phyloP scores from a whole-genome alignment of 805 yeast species.

The Torulaspora maleeae region DNA sequence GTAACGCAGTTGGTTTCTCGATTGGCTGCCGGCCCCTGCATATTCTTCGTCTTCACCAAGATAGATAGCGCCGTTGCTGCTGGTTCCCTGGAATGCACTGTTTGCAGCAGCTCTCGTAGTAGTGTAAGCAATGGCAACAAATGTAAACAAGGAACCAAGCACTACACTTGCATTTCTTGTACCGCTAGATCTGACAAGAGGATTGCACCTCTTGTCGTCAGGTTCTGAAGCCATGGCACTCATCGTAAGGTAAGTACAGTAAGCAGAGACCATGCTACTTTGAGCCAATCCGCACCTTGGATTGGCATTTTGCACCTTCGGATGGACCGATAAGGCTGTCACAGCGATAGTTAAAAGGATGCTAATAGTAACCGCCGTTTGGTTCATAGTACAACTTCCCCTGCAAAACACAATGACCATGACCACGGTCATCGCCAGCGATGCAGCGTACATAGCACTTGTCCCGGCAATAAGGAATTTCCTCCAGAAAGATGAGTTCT shows the following conservation, averaged over 20 bases:
- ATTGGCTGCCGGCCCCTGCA: slow-evolving; percentile 41
- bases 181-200: slow-evolving; percentile 81
- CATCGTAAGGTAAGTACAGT: slow-evolving; percentile 85
- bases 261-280: slow-evolving; percentile 89
- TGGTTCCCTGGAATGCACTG: slow-evolving; percentile 52
- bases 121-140: slow-evolving; percentile 92
- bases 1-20: slow-evolving; percentile 67
- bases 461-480: slow-evolving; percentile 82
- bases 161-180: slow-evolving; percentile 86
- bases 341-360: slow-evolving; percentile 58
- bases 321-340: slow-evolving; percentile 69
- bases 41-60: slow-evolving; percentile 35
- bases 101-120: slow-evolving; percentile 95
- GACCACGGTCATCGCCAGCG: slow-evolving; percentile 64
- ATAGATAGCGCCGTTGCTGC: slow-evolving; percentile 35
- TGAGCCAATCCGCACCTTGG: slow-evolving; percentile 97
- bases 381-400: slow-evolving; percentile 80
- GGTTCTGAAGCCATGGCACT: slow-evolving; percentile 96
- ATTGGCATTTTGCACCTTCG: slow-evolving; percentile 82
- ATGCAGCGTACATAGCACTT: slow-evolving; percentile 70
- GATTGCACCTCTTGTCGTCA: slow-evolving; percentile 88
- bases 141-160: slow-evolving; percentile 88
- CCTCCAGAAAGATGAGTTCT: slow-evolving; percentile 62
- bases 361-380: slow-evolving; percentile 78
- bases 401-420: slow-evolving; percentile 84